Evolutionary conservation across 2,329 filamentous ascomycete species (phyloP), one percentile per base, ranked within the genome.

Genomic region (Sclerotinia glacialis): DNA sequence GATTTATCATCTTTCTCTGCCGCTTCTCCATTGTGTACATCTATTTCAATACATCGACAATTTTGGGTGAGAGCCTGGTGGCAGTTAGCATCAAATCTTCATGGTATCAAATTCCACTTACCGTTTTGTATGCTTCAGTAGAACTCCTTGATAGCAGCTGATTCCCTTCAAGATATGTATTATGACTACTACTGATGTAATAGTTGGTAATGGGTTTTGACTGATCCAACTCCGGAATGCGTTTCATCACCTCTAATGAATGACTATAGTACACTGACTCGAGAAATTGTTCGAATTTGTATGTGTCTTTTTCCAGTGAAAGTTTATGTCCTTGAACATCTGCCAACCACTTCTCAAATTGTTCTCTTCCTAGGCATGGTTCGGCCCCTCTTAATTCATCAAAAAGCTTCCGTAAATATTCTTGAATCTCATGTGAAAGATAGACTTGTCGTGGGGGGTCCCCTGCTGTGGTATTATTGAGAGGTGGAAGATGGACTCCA

Each of bases 181-280:
- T 97, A 80, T 97, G 93, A 75, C 92, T 97, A 71, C 92, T 96
- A 69, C 89, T 96, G 76, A 97, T 93, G 77, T 92, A 97, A 80
- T 97, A 97, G 76, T 96, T 92, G 69, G 74, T 77, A 54, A 77
- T 73, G 5, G 76, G 75, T 64, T 68, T 75, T 8, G 72, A 70
- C 52, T 74, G 67, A 54, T 77, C 74, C 67, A 75, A 74, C 28
- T 72, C 70, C 14, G 67, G 53, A 7, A 70, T 26, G 5, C 67
- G 65, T 46, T 69, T 71, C 53, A 72, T 61, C n/a, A 70, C 70
- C 62, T 77, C 72, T n/a, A 76, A 69, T 28, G 69, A 73, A 49
- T 69, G 53, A 53, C 71, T 71, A n/a, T 72, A 72, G 54, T 74
- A 77, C 18, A 76, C 58, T 12, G 69, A 64, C 60, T 75, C 70